phyloP scores from a whole-genome alignment of 345 rosid genomes.

The Eucalyptus pauciflora region DNA sequence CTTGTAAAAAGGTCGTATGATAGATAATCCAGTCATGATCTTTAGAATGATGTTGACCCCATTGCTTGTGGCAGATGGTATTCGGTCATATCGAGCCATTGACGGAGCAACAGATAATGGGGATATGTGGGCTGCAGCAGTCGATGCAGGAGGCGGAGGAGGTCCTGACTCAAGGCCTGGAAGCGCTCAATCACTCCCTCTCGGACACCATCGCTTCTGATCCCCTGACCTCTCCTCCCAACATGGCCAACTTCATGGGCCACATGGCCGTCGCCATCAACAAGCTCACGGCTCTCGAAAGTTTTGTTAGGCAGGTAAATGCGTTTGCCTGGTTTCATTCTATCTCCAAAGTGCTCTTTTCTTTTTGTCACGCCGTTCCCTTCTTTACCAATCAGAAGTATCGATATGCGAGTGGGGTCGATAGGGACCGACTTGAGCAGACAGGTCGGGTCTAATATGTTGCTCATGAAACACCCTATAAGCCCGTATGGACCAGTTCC shows the following conservation, averaged over 20 bases:
- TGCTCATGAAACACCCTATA: background rate
- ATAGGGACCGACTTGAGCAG: background rate
- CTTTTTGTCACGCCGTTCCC: background rate
- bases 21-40: background rate
- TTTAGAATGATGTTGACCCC: background rate
- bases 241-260: slow-evolving; percentile 18
- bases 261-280: slow-evolving; percentile 35
- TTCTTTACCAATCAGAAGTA: background rate
- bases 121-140: slow-evolving; percentile 25
- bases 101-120: slow-evolving; percentile 31
- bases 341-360: background rate
- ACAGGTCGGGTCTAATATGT: background rate
- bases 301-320: slow-evolving; percentile 30
- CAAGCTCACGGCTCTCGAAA: slow-evolving; percentile 26
- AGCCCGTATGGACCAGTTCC: background rate
- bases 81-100: slow-evolving; percentile 18
- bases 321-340: background rate
- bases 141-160: slow-evolving; percentile 37
- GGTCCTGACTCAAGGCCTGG: slow-evolving; percentile 33
- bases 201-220: slow-evolving; percentile 28
- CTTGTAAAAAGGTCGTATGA: background rate
- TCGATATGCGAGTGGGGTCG: background rate
- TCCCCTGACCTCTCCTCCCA: slow-evolving; percentile 2
- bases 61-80: slow-evolving; percentile 10
- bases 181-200: slow-evolving; percentile 24